A percentile compares a stretch with the other conserved stretches of the same genome.
Conservation (phyloP, 2,329 filamentous ascomycete species). For the Rasamsonia emersonii region DNA sequence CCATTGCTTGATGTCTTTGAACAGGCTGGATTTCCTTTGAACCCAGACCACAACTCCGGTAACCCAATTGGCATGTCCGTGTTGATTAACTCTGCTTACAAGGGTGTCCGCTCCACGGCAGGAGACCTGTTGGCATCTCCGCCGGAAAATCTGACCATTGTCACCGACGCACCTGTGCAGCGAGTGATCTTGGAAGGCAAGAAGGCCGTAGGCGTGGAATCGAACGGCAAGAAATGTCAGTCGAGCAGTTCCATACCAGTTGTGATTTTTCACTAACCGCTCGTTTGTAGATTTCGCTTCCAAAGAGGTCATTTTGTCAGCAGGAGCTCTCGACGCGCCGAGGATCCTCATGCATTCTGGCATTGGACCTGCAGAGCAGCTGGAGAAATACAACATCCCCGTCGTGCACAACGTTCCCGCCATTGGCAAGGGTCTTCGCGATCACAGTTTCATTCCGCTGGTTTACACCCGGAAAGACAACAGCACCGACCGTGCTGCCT, state of each 20-base stretch:
- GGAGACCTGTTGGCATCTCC: slow-evolving; percentile 38
- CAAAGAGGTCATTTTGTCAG: slow-evolving; percentile 33
- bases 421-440: slow-evolving; percentile 39
- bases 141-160: slow-evolving; percentile 46
- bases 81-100: slow-evolving; percentile 41
- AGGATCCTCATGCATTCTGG: slow-evolving; percentile 41
- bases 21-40: slow-evolving; percentile 41
- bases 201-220: slow-evolving; percentile 39
- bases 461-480: slow-evolving; percentile 32
- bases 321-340: slow-evolving; percentile 33
- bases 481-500: slow-evolving; percentile 36
- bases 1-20: slow-evolving; percentile 41
- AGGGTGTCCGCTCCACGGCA: slow-evolving; percentile 44
- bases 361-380: slow-evolving; percentile 37
- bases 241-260: slow-evolving; percentile 1
- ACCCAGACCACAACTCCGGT: slow-evolving; percentile 51
- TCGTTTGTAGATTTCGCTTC: slow-evolving; percentile 19
- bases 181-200: slow-evolving; percentile 40
- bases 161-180: slow-evolving; percentile 42
- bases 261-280: slow-evolving; percentile 1
- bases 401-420: slow-evolving; percentile 32
- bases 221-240: slow-evolving; percentile 33
- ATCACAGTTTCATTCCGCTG: slow-evolving; percentile 30
- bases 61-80: slow-evolving; percentile 50
- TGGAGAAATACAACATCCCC: slow-evolving; percentile 34